Conservation (phyloP, 768 basidiomycete species). For the Macrolepiota fuliginosa region DNA sequence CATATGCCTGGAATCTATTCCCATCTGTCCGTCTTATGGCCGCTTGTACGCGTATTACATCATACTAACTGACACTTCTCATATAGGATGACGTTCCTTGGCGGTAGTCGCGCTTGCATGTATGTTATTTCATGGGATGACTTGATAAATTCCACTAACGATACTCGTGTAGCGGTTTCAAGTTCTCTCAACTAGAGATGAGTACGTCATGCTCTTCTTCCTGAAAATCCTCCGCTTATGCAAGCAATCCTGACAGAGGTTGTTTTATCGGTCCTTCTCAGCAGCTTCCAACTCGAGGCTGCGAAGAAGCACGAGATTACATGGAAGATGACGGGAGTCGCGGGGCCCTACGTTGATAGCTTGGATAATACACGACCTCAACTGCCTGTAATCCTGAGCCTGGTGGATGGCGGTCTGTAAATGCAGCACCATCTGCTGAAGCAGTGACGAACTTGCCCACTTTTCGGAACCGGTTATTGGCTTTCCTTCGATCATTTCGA, state of each 20-base stretch:
- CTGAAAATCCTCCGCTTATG: neutral
- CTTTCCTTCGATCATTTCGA: too few relatives aligned
- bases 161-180: constrained; percentile 35
- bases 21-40: neutral
- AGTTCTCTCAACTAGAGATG: constrained; percentile 48
- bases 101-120: constrained; percentile 31
- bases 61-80: neutral
- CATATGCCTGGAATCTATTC: constrained; percentile 14
- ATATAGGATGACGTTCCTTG: constrained; percentile 42
- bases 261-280: constrained; percentile 24
- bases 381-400: constrained; percentile 16
- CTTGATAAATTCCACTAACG: neutral
- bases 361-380: constrained; percentile 10
- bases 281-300: constrained; percentile 24
- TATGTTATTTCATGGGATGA: neutral
- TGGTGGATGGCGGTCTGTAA: neutral
- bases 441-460: too few relatives aligned
- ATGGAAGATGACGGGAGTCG: constrained; percentile 28
- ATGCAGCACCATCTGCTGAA: neutral
- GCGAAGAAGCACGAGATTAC: constrained; percentile 22
- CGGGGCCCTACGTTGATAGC: constrained; percentile 18
- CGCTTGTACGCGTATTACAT: neutral
- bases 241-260: constrained; percentile 20
- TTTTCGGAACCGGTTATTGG: too few relatives aligned
- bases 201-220: constrained; percentile 29